Evolutionary conservation across 2,329 filamentous ascomycete genomes (phyloP).

Genomic region (Colletotrichum orchidophilum): DNA sequence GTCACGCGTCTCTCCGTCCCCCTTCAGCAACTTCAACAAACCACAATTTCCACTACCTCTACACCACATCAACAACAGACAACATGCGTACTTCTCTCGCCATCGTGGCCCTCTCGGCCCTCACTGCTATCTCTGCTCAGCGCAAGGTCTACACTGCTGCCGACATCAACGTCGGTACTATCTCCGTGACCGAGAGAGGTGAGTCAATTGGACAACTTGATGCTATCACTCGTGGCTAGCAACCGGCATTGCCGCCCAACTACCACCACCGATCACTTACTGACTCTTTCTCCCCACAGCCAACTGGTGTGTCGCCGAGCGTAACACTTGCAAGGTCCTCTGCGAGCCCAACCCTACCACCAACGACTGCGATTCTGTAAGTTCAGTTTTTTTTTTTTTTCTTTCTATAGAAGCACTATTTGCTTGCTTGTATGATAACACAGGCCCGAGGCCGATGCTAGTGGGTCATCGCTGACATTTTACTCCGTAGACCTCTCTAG

Average conservation of each 20-base stretch:
- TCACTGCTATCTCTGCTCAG: conserved; percentile 29
- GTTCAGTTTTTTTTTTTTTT: conserved; percentile 37
- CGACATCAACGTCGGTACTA: conserved; percentile 26
- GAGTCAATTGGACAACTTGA: neutral
- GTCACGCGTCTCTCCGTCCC: conserved; percentile 1
- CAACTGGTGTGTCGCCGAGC: conserved; percentile 61
- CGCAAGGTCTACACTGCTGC: conserved; percentile 27
- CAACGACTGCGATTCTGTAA: conserved; percentile 59
- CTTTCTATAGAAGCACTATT: neutral
- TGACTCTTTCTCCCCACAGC: conserved; percentile 45
- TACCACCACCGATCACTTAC: neutral
- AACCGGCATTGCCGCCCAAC: neutral
- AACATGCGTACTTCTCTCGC: conserved; percentile 34
- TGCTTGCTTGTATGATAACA: neutral
- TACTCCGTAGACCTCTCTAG: conserved; percentile 49
- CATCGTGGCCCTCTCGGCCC: conserved; percentile 32
- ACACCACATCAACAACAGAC: conserved; percentile 3
- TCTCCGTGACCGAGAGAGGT: conserved; percentile 22
- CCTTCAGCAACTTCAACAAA: conserved; percentile 1
- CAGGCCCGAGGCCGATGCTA: neutral
- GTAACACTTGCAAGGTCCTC: conserved; percentile 59
- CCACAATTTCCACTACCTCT: conserved; percentile 15
- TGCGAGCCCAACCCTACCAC: conserved; percentile 49
- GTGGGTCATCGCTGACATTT: conserved; percentile 16
- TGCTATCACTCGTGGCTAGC: neutral